phyloP scores from a whole-genome alignment of 345 rosid species.

The Salix koriyanagi region DNA sequence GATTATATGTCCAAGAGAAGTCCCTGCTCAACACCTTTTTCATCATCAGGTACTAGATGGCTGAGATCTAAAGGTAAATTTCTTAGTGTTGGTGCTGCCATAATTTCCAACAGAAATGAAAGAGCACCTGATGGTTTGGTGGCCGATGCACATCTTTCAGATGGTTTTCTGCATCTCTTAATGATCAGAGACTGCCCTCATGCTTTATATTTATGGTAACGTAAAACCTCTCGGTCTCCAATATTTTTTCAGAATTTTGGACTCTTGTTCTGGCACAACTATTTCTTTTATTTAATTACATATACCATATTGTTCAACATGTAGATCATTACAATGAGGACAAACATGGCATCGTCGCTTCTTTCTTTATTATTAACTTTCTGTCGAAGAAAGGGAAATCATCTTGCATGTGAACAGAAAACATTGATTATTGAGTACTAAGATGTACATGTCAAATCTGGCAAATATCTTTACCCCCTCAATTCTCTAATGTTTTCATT shows the following conservation, averaged over 20 bases:
- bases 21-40: slow-evolving; percentile 24
- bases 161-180: slow-evolving; percentile 88
- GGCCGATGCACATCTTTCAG: slow-evolving; percentile 91
- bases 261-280: not conserved
- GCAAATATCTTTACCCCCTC: not conserved
- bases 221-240: not conserved
- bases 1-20: slow-evolving; percentile 16
- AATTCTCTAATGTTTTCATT: not conserved
- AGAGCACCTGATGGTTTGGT: slow-evolving; percentile 95
- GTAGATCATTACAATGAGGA: not conserved
- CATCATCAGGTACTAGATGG: slow-evolving; percentile 48
- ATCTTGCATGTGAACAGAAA: not conserved
- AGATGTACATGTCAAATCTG: not conserved
- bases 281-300: not conserved
- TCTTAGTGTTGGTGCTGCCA: slow-evolving; percentile 85
- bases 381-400: not conserved
- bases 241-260: not conserved
- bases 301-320: not conserved
- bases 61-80: slow-evolving; percentile 58
- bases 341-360: no score
- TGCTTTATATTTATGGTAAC: slow-evolving; percentile 77
- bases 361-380: not conserved
- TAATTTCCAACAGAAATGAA: slow-evolving; percentile 84
- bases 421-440: not conserved
- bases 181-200: slow-evolving; percentile 80